A percentile compares a stretch with the other conserved stretches of the same genome.
These are phyloP conservation scores for Apophysomyces trapeziformis DNA, from an alignment of 371 early-diverging fungal species.

Conservation along the genomic window DNA sequence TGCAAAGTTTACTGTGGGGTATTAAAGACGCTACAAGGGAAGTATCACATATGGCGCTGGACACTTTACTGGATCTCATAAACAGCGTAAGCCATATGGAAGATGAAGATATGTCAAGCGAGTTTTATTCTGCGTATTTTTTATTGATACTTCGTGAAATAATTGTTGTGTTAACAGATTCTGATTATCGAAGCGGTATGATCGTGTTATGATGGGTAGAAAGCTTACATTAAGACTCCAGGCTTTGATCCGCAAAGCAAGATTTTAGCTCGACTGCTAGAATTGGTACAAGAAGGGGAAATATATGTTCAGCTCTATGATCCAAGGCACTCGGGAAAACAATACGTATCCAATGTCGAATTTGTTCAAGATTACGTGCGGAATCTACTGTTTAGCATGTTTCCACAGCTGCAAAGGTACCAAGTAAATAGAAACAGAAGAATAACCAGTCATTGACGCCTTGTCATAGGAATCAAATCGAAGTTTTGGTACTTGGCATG, in stretches of 20 bases:
- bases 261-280: constrained; percentile 86
- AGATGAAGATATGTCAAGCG: constrained; percentile 67
- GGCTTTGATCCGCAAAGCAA: constrained; percentile 89
- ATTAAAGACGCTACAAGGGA: constrained; percentile 95
- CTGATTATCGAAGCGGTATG: constrained; percentile 92
- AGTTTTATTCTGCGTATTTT: constrained; percentile 88
- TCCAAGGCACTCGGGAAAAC: constrained; percentile 66
- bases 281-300: constrained; percentile 78
- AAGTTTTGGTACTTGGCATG: constrained; percentile 84
- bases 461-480: constrained; percentile 71
- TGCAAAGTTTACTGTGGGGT: constrained; percentile 93
- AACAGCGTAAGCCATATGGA: constrained; percentile 69
- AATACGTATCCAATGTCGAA: constrained; percentile 77
- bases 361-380: constrained; percentile 81
- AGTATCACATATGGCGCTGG: constrained; percentile 86
- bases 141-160: constrained; percentile 85
- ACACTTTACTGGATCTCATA: constrained; percentile 78
- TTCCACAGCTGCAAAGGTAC: constrained; percentile 85
- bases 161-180: constrained; percentile 89
- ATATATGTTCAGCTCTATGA: constrained; percentile 84
- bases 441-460: not conserved
- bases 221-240: constrained; percentile 16
- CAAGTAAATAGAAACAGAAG: constrained; percentile 3
- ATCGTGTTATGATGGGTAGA: not conserved
- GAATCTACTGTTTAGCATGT: constrained; percentile 76